Conservation (phyloP, 2,329 filamentous ascomycete species). For the Ceratocystis albifundus region DNA sequence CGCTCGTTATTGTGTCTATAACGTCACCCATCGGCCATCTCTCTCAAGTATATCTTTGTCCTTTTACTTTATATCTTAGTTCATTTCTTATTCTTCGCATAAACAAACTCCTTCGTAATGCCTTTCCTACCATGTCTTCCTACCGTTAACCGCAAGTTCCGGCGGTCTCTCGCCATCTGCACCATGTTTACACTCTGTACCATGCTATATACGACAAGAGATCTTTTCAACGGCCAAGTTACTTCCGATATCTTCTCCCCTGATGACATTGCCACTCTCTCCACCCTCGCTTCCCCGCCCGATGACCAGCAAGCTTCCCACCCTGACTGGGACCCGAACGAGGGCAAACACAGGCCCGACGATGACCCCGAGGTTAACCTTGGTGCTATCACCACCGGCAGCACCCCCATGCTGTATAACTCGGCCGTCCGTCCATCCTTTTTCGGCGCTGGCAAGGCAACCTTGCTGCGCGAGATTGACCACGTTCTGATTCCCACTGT, state of each 20-base stretch:
- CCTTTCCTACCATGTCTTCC: slow-evolving; percentile 12
- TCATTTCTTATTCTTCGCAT: background rate
- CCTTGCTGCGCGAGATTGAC: slow-evolving; percentile 29
- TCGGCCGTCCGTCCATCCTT: slow-evolving; percentile 33
- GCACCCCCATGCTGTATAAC: slow-evolving; percentile 33
- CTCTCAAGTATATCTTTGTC: background rate
- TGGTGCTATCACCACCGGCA: background rate
- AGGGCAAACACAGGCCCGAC: slow-evolving; percentile 12
- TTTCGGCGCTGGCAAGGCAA: slow-evolving; percentile 26
- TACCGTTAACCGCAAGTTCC: slow-evolving; percentile 18
- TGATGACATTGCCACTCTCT: background rate
- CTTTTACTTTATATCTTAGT: background rate
- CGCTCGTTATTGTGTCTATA: background rate
- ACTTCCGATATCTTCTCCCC: slow-evolving; percentile 17
- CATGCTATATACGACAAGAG: slow-evolving; percentile 23
- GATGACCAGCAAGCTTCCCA: background rate
- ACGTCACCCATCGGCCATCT: background rate
- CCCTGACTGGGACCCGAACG: slow-evolving; percentile 3
- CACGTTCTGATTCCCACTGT: slow-evolving; percentile 29
- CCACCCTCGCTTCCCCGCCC: background rate
- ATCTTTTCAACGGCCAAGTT: slow-evolving; percentile 18
- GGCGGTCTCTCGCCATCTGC: slow-evolving; percentile 18
- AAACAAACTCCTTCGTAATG: slow-evolving; percentile 9
- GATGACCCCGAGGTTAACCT: slow-evolving; percentile 18
- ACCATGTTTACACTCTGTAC: slow-evolving; percentile 16